Conservation (phyloP, 1,284 basidiomycete genomes). For the Trametes versicolor region DNA sequence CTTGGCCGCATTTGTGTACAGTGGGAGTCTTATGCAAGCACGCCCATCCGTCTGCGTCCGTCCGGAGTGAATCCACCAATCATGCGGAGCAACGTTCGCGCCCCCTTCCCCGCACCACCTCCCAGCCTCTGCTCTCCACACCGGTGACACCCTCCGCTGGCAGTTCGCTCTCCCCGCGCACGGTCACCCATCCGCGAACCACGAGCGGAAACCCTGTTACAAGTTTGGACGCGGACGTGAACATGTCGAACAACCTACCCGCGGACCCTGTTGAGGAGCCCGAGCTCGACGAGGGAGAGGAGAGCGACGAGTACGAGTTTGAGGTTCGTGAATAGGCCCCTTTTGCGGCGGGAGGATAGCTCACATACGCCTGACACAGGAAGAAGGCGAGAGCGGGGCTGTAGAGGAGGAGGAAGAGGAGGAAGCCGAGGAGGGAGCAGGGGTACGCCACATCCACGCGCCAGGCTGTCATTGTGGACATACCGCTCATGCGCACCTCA, state of each 20-base stretch:
- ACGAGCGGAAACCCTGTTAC: background rate
- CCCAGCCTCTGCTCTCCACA: background rate
- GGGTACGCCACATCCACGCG: constrained; percentile 5
- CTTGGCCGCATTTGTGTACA: constrained; percentile 14
- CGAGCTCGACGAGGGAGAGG: constrained; percentile 37
- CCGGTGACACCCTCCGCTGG: background rate
- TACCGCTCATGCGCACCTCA: background rate
- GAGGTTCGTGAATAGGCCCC: constrained; percentile 30
- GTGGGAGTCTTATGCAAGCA: constrained; percentile 38
- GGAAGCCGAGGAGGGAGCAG: constrained; percentile 33
- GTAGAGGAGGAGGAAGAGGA: constrained; percentile 39
- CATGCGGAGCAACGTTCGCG: constrained; percentile 36
- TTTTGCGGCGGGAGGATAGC: background rate
- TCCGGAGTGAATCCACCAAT: constrained; percentile 29
- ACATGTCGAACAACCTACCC: constrained; percentile 32
- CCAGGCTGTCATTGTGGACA: background rate
- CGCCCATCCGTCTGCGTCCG: constrained; percentile 10
- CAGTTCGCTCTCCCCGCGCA: constrained; percentile 1
- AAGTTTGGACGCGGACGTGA: background rate
- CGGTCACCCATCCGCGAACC: background rate
- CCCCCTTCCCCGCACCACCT: constrained; percentile 9
- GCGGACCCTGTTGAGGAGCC: constrained; percentile 34
- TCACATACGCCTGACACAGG: background rate
- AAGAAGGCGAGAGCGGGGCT: constrained; percentile 38
- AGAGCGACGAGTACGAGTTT: constrained; percentile 45